Conservation (phyloP, 2,329 filamentous ascomycete genomes). For the Dendrostoma leiphaemia region DNA sequence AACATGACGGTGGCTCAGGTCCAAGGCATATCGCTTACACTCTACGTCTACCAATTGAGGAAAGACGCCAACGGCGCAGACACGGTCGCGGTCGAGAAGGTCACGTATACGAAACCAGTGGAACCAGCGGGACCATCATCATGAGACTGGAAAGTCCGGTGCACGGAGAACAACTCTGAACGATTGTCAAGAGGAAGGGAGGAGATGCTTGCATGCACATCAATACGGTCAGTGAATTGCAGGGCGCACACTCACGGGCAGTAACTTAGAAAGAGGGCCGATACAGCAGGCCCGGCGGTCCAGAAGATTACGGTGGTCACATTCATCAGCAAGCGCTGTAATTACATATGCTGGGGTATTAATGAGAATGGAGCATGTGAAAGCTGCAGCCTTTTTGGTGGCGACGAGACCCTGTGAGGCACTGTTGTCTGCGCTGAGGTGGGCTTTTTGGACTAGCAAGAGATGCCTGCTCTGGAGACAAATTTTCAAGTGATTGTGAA, state of each 20-base stretch:
- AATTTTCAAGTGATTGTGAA: too few relatives aligned
- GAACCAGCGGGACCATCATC: constrained; percentile 53
- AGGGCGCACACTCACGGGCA: too few relatives aligned
- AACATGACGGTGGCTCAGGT: constrained; percentile 54
- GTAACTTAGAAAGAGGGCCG: too few relatives aligned
- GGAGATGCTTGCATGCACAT: not conserved
- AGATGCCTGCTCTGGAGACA: too few relatives aligned
- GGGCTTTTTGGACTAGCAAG: too few relatives aligned
- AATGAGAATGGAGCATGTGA: not conserved
- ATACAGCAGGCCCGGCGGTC: too few relatives aligned
- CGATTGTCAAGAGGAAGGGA: not conserved
- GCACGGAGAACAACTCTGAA: not conserved
- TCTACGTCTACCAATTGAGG: constrained; percentile 89
- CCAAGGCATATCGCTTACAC: constrained; percentile 90
- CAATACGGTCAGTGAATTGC: too few relatives aligned
- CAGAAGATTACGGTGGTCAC: not conserved
- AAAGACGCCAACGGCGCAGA: constrained; percentile 75
- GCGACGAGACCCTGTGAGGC: too few relatives aligned
- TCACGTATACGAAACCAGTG: constrained; percentile 78
- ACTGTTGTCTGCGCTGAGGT: too few relatives aligned
- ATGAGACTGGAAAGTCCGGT: constrained; percentile 24
- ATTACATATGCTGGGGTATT: constrained; percentile 3
- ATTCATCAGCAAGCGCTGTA: constrained; percentile 5
- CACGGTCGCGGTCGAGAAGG: constrained; percentile 81
- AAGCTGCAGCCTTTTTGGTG: too few relatives aligned